Conservation (phyloP, 805 yeast genomes). For the Starmerella bombicola region DNA sequence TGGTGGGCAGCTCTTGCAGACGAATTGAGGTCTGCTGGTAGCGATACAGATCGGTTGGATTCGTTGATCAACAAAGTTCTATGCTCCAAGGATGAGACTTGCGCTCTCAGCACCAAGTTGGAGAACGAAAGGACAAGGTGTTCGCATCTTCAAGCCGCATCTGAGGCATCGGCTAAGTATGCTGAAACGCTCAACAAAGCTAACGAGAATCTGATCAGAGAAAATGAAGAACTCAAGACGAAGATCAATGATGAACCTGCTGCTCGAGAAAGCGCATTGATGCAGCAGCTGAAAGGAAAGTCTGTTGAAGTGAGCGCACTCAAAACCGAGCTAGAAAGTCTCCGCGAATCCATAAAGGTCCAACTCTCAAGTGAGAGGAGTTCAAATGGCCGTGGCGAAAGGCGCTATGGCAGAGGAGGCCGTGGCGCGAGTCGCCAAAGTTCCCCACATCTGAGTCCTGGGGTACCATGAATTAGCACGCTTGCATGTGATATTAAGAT, state of each 20-base stretch:
- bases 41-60: slow-evolving; percentile 31
- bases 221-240: slow-evolving; percentile 37
- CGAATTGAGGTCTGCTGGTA: slow-evolving; percentile 35
- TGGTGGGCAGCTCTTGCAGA: slow-evolving; percentile 22
- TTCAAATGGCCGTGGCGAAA: slow-evolving; percentile 9
- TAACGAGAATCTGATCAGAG: slow-evolving; percentile 5
- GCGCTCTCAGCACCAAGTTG: neutral
- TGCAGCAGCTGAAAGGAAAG: slow-evolving; percentile 25
- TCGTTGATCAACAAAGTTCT: slow-evolving; percentile 10
- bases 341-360: slow-evolving; percentile 27
- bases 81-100: neutral
- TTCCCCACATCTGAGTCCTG: slow-evolving; percentile 1
- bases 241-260: slow-evolving; percentile 31
- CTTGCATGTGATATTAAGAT: too few species aligned
- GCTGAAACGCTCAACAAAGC: slow-evolving; percentile 11
- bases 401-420: slow-evolving; percentile 15
- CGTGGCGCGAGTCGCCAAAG: slow-evolving; percentile 14
- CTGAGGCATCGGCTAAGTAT: slow-evolving; percentile 25
- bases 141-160: slow-evolving; percentile 24
- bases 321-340: slow-evolving; percentile 21
- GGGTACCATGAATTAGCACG: neutral
- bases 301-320: slow-evolving; percentile 25
- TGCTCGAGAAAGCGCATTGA: slow-evolving; percentile 22
- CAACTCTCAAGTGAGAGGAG: slow-evolving; percentile 10
- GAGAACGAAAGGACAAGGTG: slow-evolving; percentile 20